A percentile compares a stretch with the other conserved stretches of the same genome.
Conservation (phyloP, 2,329 filamentous ascomycete genomes). For the Periconia digitata region DNA sequence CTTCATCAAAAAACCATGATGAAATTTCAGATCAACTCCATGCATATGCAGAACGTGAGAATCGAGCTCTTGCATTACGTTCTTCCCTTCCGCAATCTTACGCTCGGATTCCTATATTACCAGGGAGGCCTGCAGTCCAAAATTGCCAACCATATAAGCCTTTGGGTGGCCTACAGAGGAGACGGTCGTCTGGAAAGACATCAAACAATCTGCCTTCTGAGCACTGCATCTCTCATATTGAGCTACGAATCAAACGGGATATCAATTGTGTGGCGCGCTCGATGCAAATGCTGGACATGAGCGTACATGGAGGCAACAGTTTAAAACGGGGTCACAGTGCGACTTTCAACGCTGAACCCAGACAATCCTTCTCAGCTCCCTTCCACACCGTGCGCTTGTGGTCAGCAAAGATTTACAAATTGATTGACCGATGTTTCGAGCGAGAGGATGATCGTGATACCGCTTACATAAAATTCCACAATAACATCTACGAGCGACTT, state of each 20-base stretch:
- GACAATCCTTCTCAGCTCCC: background rate
- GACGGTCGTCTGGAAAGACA: background rate
- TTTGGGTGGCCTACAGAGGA: background rate
- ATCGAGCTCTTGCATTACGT: background rate
- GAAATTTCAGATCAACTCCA: background rate
- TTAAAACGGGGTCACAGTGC: slow-evolving; percentile 20
- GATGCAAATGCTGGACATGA: slow-evolving; percentile 22
- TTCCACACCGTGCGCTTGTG: slow-evolving; percentile 15
- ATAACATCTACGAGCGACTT: slow-evolving; percentile 13
- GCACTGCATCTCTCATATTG: background rate
- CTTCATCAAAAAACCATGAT: background rate
- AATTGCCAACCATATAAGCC: background rate
- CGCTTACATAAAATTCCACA: slow-evolving; percentile 12
- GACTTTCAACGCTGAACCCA: background rate
- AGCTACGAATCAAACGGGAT: background rate
- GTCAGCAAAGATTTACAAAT: slow-evolving; percentile 12
- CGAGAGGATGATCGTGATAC: slow-evolving; percentile 9
- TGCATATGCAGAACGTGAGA: background rate
- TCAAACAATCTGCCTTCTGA: background rate
- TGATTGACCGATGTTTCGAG: slow-evolving; percentile 13
- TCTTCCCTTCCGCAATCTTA: background rate
- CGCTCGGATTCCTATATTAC: no score
- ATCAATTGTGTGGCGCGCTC: background rate
- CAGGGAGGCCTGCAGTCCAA: background rate
- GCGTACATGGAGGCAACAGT: slow-evolving; percentile 10